A percentile compares a stretch with the other conserved stretches of the same genome.
These are phyloP conservation scores for Polyrhizophydium stewartii DNA, from an alignment of 371 early-diverging fungal species.

Conservation along the genomic window DNA sequence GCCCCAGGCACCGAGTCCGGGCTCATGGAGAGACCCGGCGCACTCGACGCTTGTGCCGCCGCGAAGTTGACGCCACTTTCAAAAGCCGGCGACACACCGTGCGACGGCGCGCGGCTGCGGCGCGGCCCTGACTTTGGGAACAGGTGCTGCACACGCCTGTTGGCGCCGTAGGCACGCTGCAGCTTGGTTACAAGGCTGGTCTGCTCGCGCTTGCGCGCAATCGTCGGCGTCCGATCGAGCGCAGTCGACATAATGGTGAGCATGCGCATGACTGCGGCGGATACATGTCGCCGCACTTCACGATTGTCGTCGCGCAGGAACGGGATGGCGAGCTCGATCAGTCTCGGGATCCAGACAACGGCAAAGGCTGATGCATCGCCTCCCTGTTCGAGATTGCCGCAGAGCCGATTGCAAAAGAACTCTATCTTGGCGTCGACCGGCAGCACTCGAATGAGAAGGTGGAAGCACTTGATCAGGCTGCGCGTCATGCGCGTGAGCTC, in stretches of 20 bases:
- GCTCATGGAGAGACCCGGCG: no score
- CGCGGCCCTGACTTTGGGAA: slow-evolving; percentile 1
- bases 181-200: slow-evolving; percentile 5
- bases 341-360: slow-evolving; percentile 16
- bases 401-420: slow-evolving; percentile 14
- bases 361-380: not conserved
- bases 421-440: slow-evolving; percentile 4
- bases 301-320: slow-evolving; percentile 20
- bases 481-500: slow-evolving; percentile 9
- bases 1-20: no score
- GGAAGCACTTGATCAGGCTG: slow-evolving; percentile 17
- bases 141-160: not conserved
- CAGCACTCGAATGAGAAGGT: slow-evolving; percentile 20
- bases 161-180: slow-evolving; percentile 9
- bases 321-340: slow-evolving; percentile 25
- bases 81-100: no score
- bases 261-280: slow-evolving; percentile 3
- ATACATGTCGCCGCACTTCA: slow-evolving; percentile 12
- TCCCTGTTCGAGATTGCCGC: slow-evolving; percentile 2
- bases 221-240: slow-evolving; percentile 16
- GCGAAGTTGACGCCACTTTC: no score
- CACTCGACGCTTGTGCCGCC: no score
- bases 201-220: slow-evolving; percentile 17
- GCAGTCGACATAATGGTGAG: slow-evolving; percentile 5
- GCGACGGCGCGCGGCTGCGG: no score